Conservation (phyloP, 2,329 filamentous ascomycete species). For the Hymenoscyphus fraxineus region DNA sequence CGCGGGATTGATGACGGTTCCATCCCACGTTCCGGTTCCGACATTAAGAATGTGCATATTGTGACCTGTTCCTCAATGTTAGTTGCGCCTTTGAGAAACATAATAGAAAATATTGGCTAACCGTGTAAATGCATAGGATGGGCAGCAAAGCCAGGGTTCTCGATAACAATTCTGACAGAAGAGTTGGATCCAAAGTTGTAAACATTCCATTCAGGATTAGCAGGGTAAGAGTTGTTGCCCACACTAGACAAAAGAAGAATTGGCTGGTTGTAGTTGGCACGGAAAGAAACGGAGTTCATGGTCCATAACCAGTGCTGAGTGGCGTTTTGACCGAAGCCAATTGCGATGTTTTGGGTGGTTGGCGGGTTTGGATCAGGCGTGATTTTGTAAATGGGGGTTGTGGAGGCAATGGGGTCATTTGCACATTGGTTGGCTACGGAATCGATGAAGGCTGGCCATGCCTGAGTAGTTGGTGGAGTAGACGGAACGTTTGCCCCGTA, state of each 20-base stretch:
- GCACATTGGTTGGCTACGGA: conserved; percentile 15
- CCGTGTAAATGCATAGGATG: conserved; percentile 65
- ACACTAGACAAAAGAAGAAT: conserved; percentile 7
- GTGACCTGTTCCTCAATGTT: conserved; percentile 43
- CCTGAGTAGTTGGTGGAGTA: conserved; percentile 16
- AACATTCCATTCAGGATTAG: conserved; percentile 10
- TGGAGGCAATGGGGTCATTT: conserved; percentile 22
- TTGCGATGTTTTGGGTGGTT: conserved; percentile 23
- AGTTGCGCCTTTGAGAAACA: not conserved
- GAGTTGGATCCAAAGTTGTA: conserved; percentile 8
- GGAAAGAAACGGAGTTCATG: conserved; percentile 7
- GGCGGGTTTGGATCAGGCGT: conserved; percentile 21
- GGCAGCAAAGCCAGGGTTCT: conserved; percentile 44
- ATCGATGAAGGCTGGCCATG: conserved; percentile 19
- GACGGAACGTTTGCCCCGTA: conserved; percentile 48
- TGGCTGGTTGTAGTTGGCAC: conserved; percentile 8
- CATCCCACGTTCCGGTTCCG: conserved; percentile 35
- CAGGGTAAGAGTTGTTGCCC: conserved; percentile 6
- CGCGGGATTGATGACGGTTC: conserved; percentile 38
- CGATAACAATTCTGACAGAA: conserved; percentile 44
- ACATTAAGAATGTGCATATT: conserved; percentile 64
- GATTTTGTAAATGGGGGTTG: conserved; percentile 25
- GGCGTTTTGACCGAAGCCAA: conserved; percentile 50
- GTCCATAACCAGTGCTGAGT: conserved; percentile 9
- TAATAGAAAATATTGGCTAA: not conserved